phyloP scores from a whole-genome alignment of 805 yeast species.

The Wickerhamiella kurtzmanii region DNA sequence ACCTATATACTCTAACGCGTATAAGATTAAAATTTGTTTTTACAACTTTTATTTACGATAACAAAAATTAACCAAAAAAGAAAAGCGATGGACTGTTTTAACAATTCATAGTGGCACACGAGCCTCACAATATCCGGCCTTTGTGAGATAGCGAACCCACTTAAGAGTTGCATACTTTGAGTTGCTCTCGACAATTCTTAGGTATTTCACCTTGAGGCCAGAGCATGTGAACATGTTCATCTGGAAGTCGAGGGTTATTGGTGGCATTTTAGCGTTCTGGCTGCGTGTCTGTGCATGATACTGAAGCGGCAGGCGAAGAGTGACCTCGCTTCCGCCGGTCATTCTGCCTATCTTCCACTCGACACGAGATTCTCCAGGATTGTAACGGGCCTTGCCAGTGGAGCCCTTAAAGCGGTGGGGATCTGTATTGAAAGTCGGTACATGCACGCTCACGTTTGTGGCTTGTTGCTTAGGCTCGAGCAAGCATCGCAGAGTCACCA shows the following conservation, averaged over 20 bases:
- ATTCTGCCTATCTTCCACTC: conserved; percentile 61
- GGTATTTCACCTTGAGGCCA: conserved; percentile 59
- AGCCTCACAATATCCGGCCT: conserved; percentile 70
- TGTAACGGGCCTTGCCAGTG: conserved; percentile 56
- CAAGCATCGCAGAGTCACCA: conserved; percentile 8
- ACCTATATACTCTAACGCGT: too few relatives aligned
- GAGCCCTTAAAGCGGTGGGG: conserved; percentile 27
- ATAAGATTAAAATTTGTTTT: too few relatives aligned
- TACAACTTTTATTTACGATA: background rate
- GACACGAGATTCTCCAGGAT: conserved; percentile 49
- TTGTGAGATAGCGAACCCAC: conserved; percentile 72
- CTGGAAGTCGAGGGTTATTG: conserved; percentile 55
- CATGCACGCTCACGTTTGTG: conserved; percentile 47
- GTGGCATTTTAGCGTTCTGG: conserved; percentile 41
- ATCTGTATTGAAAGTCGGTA: conserved; percentile 47
- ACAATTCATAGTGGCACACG: conserved; percentile 38
- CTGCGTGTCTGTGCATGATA: background rate
- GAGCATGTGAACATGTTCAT: conserved; percentile 65
- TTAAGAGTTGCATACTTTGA: conserved; percentile 58
- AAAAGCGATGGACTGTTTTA: too few relatives aligned
- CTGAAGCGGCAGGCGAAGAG: conserved; percentile 29
- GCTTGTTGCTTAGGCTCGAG: conserved; percentile 8
- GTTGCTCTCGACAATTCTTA: conserved; percentile 45
- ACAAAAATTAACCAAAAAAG: too few relatives aligned
- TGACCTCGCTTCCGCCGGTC: conserved; percentile 50